These are phyloP conservation scores for Aspergillus sp. DNA, from an alignment of 2,329 filamentous ascomycete genomes.

Conservation along the genomic window DNA sequence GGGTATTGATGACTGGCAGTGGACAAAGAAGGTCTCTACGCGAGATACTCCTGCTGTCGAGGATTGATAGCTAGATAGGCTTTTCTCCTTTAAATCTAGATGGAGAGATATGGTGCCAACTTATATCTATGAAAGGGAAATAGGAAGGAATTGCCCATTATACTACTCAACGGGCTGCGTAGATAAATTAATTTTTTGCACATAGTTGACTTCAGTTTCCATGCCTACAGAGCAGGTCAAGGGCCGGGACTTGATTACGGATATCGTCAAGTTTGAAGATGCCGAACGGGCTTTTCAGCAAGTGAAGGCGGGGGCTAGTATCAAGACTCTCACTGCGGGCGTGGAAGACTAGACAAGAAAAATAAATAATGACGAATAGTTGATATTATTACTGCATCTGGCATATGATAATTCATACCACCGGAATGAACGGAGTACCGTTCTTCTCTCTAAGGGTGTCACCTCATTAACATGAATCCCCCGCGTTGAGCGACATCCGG, in stretches of 20 bases:
- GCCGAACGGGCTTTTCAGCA: conserved; percentile 47
- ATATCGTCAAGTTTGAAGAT: conserved; percentile 61
- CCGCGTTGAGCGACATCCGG: neutral
- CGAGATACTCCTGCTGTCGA: neutral
- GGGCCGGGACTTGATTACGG: conserved; percentile 65
- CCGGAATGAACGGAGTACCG: no score
- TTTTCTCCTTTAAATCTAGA: neutral
- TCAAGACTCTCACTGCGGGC: neutral
- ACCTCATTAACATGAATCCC: neutral
- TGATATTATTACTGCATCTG: no score
- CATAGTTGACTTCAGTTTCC: no score
- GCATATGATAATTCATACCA: no score
- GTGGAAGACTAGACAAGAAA: neutral
- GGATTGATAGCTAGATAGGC: neutral
- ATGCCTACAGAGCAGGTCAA: conserved; percentile 57
- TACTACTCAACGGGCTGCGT: no score
- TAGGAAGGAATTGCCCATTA: no score
- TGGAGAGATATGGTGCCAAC: neutral
- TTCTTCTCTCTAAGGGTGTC: no score
- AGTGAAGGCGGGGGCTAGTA: neutral
- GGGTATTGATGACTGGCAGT: neutral
- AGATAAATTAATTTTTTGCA: no score
- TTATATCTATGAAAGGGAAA: neutral
- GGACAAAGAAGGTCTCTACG: neutral
- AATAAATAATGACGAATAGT: no score